Evolutionary conservation across 108 stramenopile genomes (phyloP).

Genomic region (Asterionellopsis glacialis): DNA sequence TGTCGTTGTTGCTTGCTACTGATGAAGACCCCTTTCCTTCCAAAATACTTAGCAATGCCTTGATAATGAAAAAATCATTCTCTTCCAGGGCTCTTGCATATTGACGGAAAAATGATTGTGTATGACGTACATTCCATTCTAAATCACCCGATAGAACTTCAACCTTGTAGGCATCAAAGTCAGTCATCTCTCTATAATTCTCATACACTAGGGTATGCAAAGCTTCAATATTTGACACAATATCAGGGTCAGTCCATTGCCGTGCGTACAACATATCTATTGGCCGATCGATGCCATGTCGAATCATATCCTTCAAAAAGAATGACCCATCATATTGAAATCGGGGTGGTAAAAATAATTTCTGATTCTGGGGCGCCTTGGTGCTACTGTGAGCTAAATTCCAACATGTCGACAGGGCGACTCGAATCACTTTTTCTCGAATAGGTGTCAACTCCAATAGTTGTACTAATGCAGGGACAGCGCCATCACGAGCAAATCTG

Average conservation of each 20-base stretch:
- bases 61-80: conserved; percentile 52
- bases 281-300: conserved; percentile 58
- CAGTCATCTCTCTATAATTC: conserved; percentile 76
- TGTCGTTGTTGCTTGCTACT: background rate
- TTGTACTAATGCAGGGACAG: conserved; percentile 54
- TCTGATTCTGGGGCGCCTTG: background rate
- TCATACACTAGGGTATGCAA: conserved; percentile 54
- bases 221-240: conserved; percentile 59
- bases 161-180: conserved; percentile 77
- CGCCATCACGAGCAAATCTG: conserved; percentile 51
- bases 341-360: background rate
- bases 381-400: conserved; percentile 60
- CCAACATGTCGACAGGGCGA: conserved; percentile 64
- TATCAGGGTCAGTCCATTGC: conserved; percentile 83
- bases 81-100: conserved; percentile 63
- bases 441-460: conserved; percentile 63
- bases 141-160: conserved; percentile 81
- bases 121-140: conserved; percentile 86
- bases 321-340: conserved; percentile 7
- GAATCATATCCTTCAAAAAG: conserved; percentile 73
- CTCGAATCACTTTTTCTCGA: conserved; percentile 83
- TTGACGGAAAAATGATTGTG: conserved; percentile 79
- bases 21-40: background rate
- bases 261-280: conserved; percentile 48
- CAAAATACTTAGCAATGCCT: conserved; percentile 71